Base-by-base conservation (phyloP, 2,329 filamentous ascomycete species). In the Metarhizium robertsii region DNA sequence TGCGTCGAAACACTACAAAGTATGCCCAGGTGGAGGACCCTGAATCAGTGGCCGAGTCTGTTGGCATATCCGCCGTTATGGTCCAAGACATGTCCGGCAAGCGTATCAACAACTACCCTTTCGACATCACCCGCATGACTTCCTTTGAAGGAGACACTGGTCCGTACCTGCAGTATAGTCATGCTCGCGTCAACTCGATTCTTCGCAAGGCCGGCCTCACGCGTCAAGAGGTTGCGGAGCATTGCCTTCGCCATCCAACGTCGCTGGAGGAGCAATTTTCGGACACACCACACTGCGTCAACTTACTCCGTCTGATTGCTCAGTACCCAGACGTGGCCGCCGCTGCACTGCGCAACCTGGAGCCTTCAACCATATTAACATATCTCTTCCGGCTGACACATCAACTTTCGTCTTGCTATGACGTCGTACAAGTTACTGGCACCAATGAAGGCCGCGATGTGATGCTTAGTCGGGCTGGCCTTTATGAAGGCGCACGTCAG, bases 381-480 rank as follows among this genome's bases (percentile, higher is more conserved):
- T 87, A 86, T 64, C 72, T 87, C 48, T 91, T 90, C 78, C 87
- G 86, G 76, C 86, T 92, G 80, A 86, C 86, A 14, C 87, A 91
- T 70, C 74, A 81, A 50, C 71, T 92, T 49, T 88, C 83, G 70
- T 83, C 80, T 42, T 87, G 84, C 66, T 92, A 92, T 69, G 87
- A 90, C 65, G 81, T 86, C 55, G 74, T 92, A 55, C 81, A 86
- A 63, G 87, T 91, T 49, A 79, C 91, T 14, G 85, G 85, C 46
- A 84, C 81, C 56, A 85, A 88, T 69, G 76, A 74, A 43, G 61
- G 84, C 61, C 72, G 72, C 25, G 77, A 80, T 61, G 68, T 82
- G 58, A 80, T 79, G 67, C 73, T 79, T 65, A 81, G 83, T 10
- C 73, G 84, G 59, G 75, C 83, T 68, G 80, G 81, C 32, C 67